Base-by-base conservation (phyloP, 2,329 filamentous ascomycete genomes). In the Monilinia fructicola region DNA sequence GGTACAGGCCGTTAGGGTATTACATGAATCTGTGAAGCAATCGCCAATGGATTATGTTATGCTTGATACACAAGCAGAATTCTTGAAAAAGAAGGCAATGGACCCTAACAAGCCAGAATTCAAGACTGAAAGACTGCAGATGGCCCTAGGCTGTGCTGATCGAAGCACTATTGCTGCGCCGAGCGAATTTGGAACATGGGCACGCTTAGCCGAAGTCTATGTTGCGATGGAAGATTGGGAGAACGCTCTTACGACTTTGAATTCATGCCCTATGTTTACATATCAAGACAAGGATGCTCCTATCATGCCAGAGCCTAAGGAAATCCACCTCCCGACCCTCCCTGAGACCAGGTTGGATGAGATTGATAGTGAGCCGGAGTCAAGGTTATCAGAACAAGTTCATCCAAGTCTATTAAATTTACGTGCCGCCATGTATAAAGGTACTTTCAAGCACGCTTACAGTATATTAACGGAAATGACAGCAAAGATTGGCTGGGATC, bases 241-340 rank as follows among this genome's bases (percentile, higher is more conserved):
- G 76, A 87, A 98, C 72, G 95, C 95, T 0, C 84, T 99, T 31
- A 88, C 96, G 6, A 98, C 95, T 4, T 84, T 99, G 63, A 99
- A 99, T 80, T 99, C 95, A 23, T 99, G 95, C 78, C 95, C 95
- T 11, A 99, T 99, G 95, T 99, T 99, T 78, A 99, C 95, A 9
- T 98, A 99, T 78, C 95, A 98, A 78, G 95, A 99, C 79, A 98
- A 97, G 78, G 95, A 99, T 77, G 90, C 93, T 7, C 95, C 95
- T 4, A 81, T 95, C 68, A 94, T 98, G 90, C 95, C 95, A 1
- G 93, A 97, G 75, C 93, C 95, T 0, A 90, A 90, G 73, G 91
- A 93, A 66, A 90, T 98, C 53, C 87, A 91, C 72, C 85, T 99
- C 18, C 95, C 95, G 0, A 91, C 94, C 21, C 84, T 98, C 63